Evolutionary conservation across 1,284 basidiomycete genomes (phyloP), one percentile per base, ranked within the genome.

Genomic region (Ustilago crameri): DNA sequence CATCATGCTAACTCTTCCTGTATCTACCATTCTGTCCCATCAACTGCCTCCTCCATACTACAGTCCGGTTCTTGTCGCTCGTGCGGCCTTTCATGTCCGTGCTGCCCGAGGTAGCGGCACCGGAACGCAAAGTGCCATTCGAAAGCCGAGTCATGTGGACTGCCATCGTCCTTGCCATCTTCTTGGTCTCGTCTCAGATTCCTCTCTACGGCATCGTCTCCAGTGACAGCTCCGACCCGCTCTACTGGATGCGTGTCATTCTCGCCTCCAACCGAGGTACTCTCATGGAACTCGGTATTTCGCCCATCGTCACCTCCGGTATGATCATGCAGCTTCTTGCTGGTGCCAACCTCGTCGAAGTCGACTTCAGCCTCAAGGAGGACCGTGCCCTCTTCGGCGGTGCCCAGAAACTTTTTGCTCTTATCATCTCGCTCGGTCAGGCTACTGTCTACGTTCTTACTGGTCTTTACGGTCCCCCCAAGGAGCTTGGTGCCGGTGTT

Each of bases 311-410:
- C 82, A 98, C 95, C 14, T 82, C 80, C 42, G 95, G 95, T 79
- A 98, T 98, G 95, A 98, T 98, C 86, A 98, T 98, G 93, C 95
- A 98, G 86, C 90, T 98, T 49, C 88, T 98, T 69, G 95, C 95
- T 18, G 95, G 95, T 64, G 95, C 96, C 51, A 97, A 95, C 85
- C 87, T 98, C 79, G 92, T 98, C 82, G 95, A 98, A 72, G 93
- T 98, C 78, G 95, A 98, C 86, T 98, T 97, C 84, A 90, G 90
- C 71, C 86, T 98, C 82, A 96, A 98, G 88, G 95, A 98, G 85
- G 95, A 98, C 84, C 88, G 95, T 52, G 94, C 93, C 20, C 87
- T 98, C 57, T 98, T 98, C 82, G 91, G 93, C 75, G 93, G 92
- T 75, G 95, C 95, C 34, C 95, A 98, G 86, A 98, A 98, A 87